Evolutionary conservation across 768 basidiomycete genomes (phyloP), one percentile per base, ranked within the genome.

Genomic region (Clitopilus passeckerianus): DNA sequence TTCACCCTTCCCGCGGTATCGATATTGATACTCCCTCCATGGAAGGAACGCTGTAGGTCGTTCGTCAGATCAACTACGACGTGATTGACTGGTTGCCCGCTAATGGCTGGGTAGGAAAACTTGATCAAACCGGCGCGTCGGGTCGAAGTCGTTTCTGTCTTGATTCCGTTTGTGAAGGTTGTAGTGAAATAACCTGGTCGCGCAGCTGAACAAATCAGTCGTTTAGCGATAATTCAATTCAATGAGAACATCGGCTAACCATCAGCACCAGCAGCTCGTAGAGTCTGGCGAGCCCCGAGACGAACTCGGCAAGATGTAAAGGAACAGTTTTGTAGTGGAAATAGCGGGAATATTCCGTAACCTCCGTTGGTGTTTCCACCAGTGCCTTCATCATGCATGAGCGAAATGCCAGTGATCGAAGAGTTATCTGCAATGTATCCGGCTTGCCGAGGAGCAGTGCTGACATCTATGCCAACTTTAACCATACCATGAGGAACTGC

Each of bases 61-160:
- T 79, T 74, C 2, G 77, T 74, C 6, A 79, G 71, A 58, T 80
- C 78, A 7, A 78, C 72, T 7, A 86, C 77, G 14, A 83, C 76
- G 61, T 82, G 77, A 62, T 80, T 84, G 1, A 75, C 76, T 33
- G 74, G 73, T 10, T 69, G 66, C 9, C 68, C 66, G 12, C 80
- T 52, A 6, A 63, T 61, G 6, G 60, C 16, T 3, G 72, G 84
- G 65, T 80, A 87, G 5, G 83, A 85, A 66, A 86, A 87, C 0
- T 81, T 78, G 62, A 86, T 85, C 24, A 86, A 68, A 0, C 82
- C 84, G 14, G 84, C 79, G 44, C 84, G 77, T 30, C 86, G 77
- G 2, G 84, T 86, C 0, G 83, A 83, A 1, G 85, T 86, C 1
- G 84, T 74, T 65, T 87, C 85, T 56, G 81, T 75, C 61, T 79